Conservation (phyloP, 164 flowering plant genomes). For the Saururus chinensis region DNA sequence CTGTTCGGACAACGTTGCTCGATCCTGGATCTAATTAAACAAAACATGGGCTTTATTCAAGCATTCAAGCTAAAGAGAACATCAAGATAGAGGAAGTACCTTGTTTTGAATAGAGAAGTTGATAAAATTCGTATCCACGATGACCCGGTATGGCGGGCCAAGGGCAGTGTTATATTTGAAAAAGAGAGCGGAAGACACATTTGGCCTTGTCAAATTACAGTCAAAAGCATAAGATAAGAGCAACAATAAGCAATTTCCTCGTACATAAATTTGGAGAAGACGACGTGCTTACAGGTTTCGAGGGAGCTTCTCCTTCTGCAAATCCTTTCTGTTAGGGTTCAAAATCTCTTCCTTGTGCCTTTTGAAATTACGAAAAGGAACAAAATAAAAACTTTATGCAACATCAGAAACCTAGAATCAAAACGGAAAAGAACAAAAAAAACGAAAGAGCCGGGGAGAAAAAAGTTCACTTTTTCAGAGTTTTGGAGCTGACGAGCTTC, state of each 20-base stretch:
- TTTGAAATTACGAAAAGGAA: too few relatives aligned
- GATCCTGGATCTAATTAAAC: not conserved
- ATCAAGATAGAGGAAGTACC: slow-evolving; percentile 18
- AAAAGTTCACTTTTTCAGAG: slow-evolving; percentile 39
- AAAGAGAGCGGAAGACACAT: slow-evolving; percentile 77
- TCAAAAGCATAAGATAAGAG: not conserved
- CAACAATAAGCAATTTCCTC: not conserved
- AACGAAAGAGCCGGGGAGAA: not conserved
- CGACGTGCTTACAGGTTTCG: slow-evolving; percentile 65
- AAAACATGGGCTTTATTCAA: not conserved
- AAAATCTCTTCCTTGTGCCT: slow-evolving; percentile 69
- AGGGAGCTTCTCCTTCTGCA: slow-evolving; percentile 55
- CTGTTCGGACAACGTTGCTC: not conserved
- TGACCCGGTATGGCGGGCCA: slow-evolving; percentile 87
- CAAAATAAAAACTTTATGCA: too few relatives aligned
- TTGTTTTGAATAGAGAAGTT: slow-evolving; percentile 95
- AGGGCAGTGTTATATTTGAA: slow-evolving; percentile 71
- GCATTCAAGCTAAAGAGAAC: not conserved
- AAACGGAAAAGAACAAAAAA: not conserved
- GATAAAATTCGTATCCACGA: slow-evolving; percentile 97
- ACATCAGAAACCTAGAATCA: not conserved
- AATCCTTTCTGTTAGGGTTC: slow-evolving; percentile 72
- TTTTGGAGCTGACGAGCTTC: slow-evolving; percentile 55
- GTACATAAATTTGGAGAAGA: not conserved
- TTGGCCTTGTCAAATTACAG: slow-evolving; percentile 38